Percentiles rank a stretch among this genome's conserved stretches.
Evolutionary conservation across 1,284 basidiomycete genomes (phyloP).

Genomic region (Bjerkandera adusta): DNA sequence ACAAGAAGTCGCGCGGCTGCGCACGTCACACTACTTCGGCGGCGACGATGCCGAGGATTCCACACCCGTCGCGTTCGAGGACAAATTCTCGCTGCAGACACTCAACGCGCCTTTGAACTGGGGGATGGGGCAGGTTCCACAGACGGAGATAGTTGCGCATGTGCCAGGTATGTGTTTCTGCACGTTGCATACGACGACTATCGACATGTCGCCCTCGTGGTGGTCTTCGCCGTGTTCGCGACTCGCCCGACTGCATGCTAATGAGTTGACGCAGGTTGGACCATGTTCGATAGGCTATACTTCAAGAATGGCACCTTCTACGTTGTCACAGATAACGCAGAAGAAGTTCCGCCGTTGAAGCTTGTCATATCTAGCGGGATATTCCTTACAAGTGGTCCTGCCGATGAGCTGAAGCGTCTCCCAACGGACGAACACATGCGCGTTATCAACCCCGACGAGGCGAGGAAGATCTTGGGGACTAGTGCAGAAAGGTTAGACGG

Average conservation of each 20-base stretch:
- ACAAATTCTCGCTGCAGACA: constrained; percentile 27
- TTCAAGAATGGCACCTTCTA: constrained; percentile 76
- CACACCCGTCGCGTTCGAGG: constrained; percentile 22
- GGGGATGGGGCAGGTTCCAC: constrained; percentile 43
- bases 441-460: constrained; percentile 69
- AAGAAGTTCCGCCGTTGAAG: constrained; percentile 49
- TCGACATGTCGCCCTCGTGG: background rate
- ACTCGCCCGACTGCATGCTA: background rate
- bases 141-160: constrained; percentile 58
- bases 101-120: constrained; percentile 29
- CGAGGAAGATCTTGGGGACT: constrained; percentile 65
- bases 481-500: constrained; percentile 63
- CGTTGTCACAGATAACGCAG: constrained; percentile 60
- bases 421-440: constrained; percentile 79
- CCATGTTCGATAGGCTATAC: constrained; percentile 78
- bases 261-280: constrained; percentile 88
- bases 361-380: constrained; percentile 58
- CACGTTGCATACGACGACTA: background rate
- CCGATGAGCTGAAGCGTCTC: constrained; percentile 44
- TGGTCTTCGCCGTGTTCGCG: background rate
- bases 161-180: constrained; percentile 48
- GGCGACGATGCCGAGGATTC: constrained; percentile 20
- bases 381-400: constrained; percentile 44
- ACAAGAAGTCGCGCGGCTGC: constrained; percentile 18
- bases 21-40: constrained; percentile 14